phyloP scores from a whole-genome alignment of 768 basidiomycete genomes.

The Termitomyces bulborhizus region DNA sequence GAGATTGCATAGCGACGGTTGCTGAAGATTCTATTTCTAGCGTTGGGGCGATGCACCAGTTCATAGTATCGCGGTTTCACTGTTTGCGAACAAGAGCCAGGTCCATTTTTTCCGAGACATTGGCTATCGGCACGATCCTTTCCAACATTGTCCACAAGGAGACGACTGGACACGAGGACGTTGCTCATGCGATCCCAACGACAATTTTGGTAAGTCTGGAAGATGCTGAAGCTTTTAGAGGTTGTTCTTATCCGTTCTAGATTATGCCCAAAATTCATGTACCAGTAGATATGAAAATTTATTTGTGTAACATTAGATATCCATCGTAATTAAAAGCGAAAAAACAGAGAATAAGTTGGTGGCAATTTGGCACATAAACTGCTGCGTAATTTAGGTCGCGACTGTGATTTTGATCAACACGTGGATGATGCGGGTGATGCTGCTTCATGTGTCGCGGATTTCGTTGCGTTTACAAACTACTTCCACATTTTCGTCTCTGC shows the following conservation, averaged over 20 bases:
- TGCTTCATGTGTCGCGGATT: not conserved
- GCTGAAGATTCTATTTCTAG: slow-evolving; percentile 22
- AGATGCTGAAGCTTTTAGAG: not conserved
- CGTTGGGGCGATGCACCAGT: slow-evolving; percentile 78
- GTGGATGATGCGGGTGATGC: not conserved
- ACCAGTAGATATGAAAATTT: slow-evolving; percentile 30
- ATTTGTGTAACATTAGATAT: slow-evolving; percentile 19
- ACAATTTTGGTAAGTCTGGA: slow-evolving; percentile 58
- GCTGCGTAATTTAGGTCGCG: not conserved
- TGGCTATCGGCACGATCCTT: slow-evolving; percentile 77
- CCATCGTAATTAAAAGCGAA: not conserved
- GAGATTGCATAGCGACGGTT: not conserved
- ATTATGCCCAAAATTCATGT: slow-evolving; percentile 37
- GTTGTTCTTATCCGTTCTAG: slow-evolving; percentile 15
- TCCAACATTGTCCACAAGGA: slow-evolving; percentile 69
- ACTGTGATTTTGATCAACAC: not conserved
- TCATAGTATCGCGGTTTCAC: slow-evolving; percentile 75
- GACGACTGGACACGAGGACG: slow-evolving; percentile 49
- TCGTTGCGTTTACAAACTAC: not conserved
- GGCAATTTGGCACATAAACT: no score
- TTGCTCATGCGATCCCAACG: slow-evolving; percentile 67
- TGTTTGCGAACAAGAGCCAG: slow-evolving; percentile 69
- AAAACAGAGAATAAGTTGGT: no score
- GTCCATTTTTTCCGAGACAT: slow-evolving; percentile 83
- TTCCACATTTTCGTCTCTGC: slow-evolving; percentile 2